Percentiles rank a stretch among this genome's conserved stretches.
These are phyloP conservation scores for Acer yangbiense DNA, from an alignment of 345 rosid species.

Conservation along the genomic window DNA sequence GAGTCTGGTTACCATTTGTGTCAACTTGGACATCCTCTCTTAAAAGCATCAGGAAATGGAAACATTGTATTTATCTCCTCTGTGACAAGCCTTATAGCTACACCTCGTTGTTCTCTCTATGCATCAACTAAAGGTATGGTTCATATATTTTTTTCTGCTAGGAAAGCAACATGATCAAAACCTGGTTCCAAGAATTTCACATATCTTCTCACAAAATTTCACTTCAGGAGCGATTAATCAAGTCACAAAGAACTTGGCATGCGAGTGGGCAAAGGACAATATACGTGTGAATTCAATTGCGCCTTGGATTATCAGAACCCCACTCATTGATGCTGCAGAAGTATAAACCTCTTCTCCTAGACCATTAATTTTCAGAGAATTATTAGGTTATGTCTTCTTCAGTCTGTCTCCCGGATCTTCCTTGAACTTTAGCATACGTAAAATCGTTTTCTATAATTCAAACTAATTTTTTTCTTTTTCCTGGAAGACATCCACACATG, in stretches of 20 bases:
- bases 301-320: constrained; percentile 38
- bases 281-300: constrained; percentile 44
- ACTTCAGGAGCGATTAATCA: constrained; percentile 45
- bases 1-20: constrained; percentile 51
- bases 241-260: constrained; percentile 45
- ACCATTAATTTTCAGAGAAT: too few relatives aligned
- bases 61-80: constrained; percentile 53
- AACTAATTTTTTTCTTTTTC: too few relatives aligned
- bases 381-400: too few relatives aligned
- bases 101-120: constrained; percentile 32
- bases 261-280: constrained; percentile 51
- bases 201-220: too few relatives aligned
- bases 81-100: constrained; percentile 31
- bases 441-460: too few relatives aligned
- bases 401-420: too few relatives aligned
- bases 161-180: background rate
- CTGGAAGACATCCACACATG: too few relatives aligned
- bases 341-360: too few relatives aligned
- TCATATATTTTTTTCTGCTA: constrained; percentile 34
- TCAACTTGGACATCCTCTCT: constrained; percentile 48
- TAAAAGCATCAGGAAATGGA: constrained; percentile 50
- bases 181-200: constrained; percentile 31
- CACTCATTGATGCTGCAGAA: background rate
- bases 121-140: constrained; percentile 47
- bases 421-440: too few relatives aligned